Conservation (phyloP, 768 basidiomycete species). For the Pisolithus albus region DNA sequence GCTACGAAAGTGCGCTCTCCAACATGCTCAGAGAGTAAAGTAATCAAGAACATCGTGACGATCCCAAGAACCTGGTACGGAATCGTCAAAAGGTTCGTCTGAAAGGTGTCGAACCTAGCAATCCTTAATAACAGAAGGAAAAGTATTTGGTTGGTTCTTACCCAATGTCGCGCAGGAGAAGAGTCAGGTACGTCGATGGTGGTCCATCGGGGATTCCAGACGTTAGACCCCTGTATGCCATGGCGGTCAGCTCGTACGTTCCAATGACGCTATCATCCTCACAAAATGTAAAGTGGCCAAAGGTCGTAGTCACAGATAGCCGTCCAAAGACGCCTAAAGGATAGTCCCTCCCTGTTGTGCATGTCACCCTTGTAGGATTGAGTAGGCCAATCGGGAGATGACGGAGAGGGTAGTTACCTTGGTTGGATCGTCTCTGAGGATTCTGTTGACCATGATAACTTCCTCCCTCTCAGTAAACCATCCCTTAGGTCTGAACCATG, state of each 20-base stretch:
- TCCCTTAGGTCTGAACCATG: conserved; percentile 51
- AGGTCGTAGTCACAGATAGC: conserved; percentile 56
- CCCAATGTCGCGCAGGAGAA: conserved; percentile 52
- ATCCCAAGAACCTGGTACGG: conserved; percentile 48
- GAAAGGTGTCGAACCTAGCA: conserved; percentile 49
- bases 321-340: conserved; percentile 42
- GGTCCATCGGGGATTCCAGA: conserved; percentile 45
- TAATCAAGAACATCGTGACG: conserved; percentile 44
- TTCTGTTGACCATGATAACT: conserved; percentile 49
- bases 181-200: conserved; percentile 51
- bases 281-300: conserved; percentile 61
- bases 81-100: conserved; percentile 55
- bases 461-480: conserved; percentile 63
- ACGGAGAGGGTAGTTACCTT: conserved; percentile 30
- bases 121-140: neutral
- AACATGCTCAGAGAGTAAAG: conserved; percentile 45
- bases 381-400: neutral
- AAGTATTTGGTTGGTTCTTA: conserved; percentile 6
- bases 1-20: conserved; percentile 50
- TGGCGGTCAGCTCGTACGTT: neutral
- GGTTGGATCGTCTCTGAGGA: conserved; percentile 57
- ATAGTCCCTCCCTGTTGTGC: conserved; percentile 63
- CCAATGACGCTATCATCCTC: neutral
- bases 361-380: conserved; percentile 43
- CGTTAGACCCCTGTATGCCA: conserved; percentile 37